Conservation (phyloP, 768 basidiomycete species). For the Lentinula lateritia region DNA sequence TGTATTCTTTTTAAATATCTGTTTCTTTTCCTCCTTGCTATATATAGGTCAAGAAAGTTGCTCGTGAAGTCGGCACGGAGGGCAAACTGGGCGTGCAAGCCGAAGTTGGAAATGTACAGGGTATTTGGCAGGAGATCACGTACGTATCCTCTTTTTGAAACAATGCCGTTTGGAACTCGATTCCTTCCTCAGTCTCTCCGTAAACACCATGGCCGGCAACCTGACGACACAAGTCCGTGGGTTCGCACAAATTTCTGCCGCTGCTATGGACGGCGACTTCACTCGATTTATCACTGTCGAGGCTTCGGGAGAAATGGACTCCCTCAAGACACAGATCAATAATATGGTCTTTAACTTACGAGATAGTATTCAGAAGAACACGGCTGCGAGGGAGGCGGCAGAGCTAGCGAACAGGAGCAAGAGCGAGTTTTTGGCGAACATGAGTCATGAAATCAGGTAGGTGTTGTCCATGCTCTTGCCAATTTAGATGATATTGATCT, state of each 20-base stretch:
- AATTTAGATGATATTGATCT: constrained; percentile 2
- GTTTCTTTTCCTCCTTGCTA: constrained; percentile 59
- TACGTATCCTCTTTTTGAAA: constrained; percentile 32
- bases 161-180: background rate
- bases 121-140: constrained; percentile 99
- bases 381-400: constrained; percentile 92
- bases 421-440: constrained; percentile 98
- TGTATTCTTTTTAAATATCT: background rate
- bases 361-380: constrained; percentile 98
- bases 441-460: constrained; percentile 94
- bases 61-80: constrained; percentile 95
- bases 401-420: constrained; percentile 97
- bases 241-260: constrained; percentile 97
- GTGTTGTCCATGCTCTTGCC: constrained; percentile 21
- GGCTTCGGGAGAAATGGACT: constrained; percentile 98
- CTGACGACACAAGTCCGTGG: constrained; percentile 98
- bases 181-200: constrained; percentile 60
- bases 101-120: constrained; percentile 93
- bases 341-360: constrained; percentile 98
- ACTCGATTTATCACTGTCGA: constrained; percentile 99
- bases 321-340: constrained; percentile 97
- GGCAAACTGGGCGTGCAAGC: constrained; percentile 99
- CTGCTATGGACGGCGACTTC: constrained; percentile 98
- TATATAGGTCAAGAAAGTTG: constrained; percentile 85
- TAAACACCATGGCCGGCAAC: constrained; percentile 97